Evolutionary conservation across 768 basidiomycete genomes (phyloP).

Genomic region (Chalciporus chontae): DNA sequence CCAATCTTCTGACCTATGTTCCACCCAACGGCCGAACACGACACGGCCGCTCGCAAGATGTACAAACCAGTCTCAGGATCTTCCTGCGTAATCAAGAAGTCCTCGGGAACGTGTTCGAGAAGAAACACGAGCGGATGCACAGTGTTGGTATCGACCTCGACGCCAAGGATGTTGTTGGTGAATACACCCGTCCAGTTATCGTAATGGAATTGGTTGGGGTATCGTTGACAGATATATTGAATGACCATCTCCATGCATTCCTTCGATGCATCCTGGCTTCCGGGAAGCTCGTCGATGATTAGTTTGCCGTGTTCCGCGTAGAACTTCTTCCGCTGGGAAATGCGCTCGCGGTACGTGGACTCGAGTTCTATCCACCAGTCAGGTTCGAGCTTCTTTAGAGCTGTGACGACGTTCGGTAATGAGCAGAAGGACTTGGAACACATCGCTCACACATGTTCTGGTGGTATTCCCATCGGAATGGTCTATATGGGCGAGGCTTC

Average conservation of each 20-base stretch:
- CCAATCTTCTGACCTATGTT: constrained; percentile 47
- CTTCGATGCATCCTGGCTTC: constrained; percentile 44
- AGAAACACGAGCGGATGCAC: constrained; percentile 41
- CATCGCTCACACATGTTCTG: constrained; percentile 49
- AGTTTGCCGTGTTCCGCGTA: constrained; percentile 37
- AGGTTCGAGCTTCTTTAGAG: constrained; percentile 46
- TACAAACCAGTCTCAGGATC: constrained; percentile 44
- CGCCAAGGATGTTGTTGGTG: constrained; percentile 40
- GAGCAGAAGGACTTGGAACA: not conserved
- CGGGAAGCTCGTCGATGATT: constrained; percentile 45
- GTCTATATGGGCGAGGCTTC: constrained; percentile 50
- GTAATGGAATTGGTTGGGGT: constrained; percentile 49
- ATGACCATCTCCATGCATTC: constrained; percentile 57
- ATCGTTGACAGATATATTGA: constrained; percentile 54
- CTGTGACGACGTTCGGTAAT: constrained; percentile 18
- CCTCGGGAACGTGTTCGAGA: constrained; percentile 51
- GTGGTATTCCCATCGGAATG: constrained; percentile 53
- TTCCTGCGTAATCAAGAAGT: constrained; percentile 42
- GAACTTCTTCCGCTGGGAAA: constrained; percentile 40
- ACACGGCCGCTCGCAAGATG: constrained; percentile 42
- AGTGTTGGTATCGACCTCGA: constrained; percentile 24
- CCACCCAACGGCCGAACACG: constrained; percentile 49
- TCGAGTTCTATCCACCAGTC: constrained; percentile 59
- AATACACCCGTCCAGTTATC: constrained; percentile 35
- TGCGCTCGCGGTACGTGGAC: constrained; percentile 44